Evolutionary conservation across 495 filamentous ascomycete species (phyloP), one percentile per base, ranked within the genome.

Genomic region (Antarctomyces pellizariae): DNA sequence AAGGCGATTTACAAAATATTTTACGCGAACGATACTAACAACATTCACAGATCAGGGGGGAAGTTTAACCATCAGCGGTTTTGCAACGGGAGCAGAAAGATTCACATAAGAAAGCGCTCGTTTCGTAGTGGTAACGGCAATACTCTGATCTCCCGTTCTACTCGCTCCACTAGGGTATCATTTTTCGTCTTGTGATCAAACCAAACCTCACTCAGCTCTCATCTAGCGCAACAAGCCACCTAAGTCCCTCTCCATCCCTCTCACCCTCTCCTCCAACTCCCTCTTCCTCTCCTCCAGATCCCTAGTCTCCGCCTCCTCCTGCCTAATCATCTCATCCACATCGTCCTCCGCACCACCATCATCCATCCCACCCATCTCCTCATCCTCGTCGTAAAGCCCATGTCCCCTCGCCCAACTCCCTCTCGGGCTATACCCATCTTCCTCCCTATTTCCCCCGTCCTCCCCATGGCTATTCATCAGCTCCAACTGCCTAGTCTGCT

Each of bases 221-320:
- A n/a, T n/a, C n/a, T n/a, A n/a, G n/a, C 41, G 22, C 16, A 44
- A 30, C 23, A 89, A 40, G 0, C 69, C 71, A 2, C 66, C 68
- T 11, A 92, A 48, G 44, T 93, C 79, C 32, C 60, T 65, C 33
- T 84, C 80, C 60, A 93, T 75, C 2, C 67, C 69, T 24, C 53
- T 66, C 16, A 93, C 62, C 28, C 79, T 64, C 18, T 66, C 68
- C 47, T 93, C 82, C 15, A 97, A 38, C 20, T 56, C 56, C 24
- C 53, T 62, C 51, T 84, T 90, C 48, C 62, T 83, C 47, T 52
- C 50, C 38, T 91, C 82, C 20, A 92, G 44, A 38, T 71, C 68
- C 23, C 57, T 50, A 26, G 90, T 71, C 37, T 83, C 77, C 36
- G 74, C 73, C 41, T 90, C 67, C 39, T 89, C 80, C 26, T 53